phyloP scores from a whole-genome alignment of 176 grass and related monocot genomes.

The Avena eriantha region DNA sequence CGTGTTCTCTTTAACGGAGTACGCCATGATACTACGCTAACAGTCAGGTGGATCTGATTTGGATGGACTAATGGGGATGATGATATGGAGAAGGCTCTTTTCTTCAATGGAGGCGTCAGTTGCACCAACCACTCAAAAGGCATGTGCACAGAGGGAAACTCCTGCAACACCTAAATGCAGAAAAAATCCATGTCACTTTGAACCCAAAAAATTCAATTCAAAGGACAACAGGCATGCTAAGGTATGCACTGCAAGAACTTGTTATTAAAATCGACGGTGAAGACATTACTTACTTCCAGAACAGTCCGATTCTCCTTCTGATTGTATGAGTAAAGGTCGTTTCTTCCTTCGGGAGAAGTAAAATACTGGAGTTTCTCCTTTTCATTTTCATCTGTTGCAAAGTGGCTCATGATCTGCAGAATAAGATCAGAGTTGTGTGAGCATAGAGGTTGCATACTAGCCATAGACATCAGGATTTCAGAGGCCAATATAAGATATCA shows the following conservation, averaged over 20 bases:
- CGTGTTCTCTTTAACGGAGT: constrained; percentile 75
- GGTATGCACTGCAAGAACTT: not conserved
- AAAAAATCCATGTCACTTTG: constrained; percentile 19
- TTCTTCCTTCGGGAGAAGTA: constrained; percentile 89
- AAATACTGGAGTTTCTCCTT: constrained; percentile 82
- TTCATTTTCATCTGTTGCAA: constrained; percentile 64
- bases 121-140: constrained; percentile 94
- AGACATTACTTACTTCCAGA: constrained; percentile 63
- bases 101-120: constrained; percentile 81
- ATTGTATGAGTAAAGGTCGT: constrained; percentile 79
- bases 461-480: constrained; percentile 19
- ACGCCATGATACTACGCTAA: constrained; percentile 71
- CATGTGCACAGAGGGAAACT: constrained; percentile 85
- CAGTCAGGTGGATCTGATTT: constrained; percentile 76
- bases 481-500: not conserved
- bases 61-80: constrained; percentile 79
- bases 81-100: constrained; percentile 90
- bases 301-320: constrained; percentile 87
- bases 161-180: constrained; percentile 70
- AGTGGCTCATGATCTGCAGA: constrained; percentile 82
- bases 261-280: not conserved
- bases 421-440: constrained; percentile 24
- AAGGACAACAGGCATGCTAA: not conserved
- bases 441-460: not conserved
- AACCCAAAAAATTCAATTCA: constrained; percentile 23